Percentiles rank a stretch among this genome's conserved stretches.
Conservation (phyloP, 2,329 filamentous ascomycete species). For the Aureobasidium sp. region DNA sequence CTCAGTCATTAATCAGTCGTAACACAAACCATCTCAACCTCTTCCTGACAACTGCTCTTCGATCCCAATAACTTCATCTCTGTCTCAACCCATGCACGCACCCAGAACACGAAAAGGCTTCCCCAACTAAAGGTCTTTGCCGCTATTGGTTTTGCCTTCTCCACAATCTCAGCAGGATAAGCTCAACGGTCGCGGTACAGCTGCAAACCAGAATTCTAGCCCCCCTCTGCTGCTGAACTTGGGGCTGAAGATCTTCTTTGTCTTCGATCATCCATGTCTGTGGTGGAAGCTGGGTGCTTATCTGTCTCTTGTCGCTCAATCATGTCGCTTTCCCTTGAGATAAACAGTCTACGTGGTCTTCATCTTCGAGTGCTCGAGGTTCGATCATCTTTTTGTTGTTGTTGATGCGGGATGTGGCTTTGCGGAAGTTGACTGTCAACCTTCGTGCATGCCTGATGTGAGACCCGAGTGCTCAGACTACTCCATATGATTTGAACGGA, state of each 20-base stretch:
- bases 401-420: neutral
- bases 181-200: conserved; percentile 3
- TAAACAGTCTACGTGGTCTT: neutral
- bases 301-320: neutral
- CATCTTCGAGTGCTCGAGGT: no score
- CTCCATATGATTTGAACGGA: neutral
- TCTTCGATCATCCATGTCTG: neutral
- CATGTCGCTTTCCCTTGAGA: neutral
- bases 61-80: neutral
- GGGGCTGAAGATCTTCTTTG: neutral
- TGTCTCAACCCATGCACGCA: neutral
- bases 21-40: neutral
- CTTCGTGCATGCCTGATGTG: neutral
- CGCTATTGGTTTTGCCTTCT: conserved; percentile 2
- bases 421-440: neutral
- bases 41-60: neutral
- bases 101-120: neutral
- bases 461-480: neutral
- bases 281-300: neutral
- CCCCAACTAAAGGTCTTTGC: neutral
- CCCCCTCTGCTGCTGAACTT: neutral
- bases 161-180: conserved; percentile 3
- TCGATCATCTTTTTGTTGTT: neutral
- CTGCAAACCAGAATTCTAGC: neutral
- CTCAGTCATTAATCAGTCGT: no score